Percentiles rank a stretch among this genome's conserved stretches.
These are phyloP conservation scores for Yamadazyma philogaea DNA, from an alignment of 805 yeast species.

Conservation along the genomic window DNA sequence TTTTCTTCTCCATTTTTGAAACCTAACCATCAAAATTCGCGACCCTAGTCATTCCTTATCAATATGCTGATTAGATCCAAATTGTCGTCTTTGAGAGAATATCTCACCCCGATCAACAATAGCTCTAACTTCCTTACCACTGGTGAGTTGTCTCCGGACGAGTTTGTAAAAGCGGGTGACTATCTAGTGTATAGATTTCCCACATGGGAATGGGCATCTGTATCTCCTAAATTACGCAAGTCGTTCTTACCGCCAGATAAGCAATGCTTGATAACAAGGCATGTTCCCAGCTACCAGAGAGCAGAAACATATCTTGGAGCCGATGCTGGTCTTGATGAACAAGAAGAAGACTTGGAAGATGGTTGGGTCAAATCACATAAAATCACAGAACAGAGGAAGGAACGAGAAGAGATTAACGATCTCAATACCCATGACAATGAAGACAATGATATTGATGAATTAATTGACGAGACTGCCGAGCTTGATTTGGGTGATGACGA, in stretches of 20 bases:
- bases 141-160: constrained; percentile 95
- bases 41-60: constrained; percentile 3
- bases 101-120: constrained; percentile 85
- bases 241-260: constrained; percentile 82
- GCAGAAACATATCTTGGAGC: constrained; percentile 54
- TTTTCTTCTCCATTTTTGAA: no score
- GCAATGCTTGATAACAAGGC: constrained; percentile 83
- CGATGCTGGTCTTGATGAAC: constrained; percentile 36
- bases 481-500: constrained; percentile 33
- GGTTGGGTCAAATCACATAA: constrained; percentile 58
- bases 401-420: constrained; percentile 4
- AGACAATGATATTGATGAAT: constrained; percentile 36
- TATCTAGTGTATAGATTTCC: constrained; percentile 89
- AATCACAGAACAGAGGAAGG: constrained; percentile 29
- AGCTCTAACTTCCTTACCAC: constrained; percentile 80
- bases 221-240: constrained; percentile 38
- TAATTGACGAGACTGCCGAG: constrained; percentile 44
- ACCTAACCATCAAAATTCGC: neutral
- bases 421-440: constrained; percentile 36
- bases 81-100: constrained; percentile 82
- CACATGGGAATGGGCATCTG: constrained; percentile 84
- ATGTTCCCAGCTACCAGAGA: constrained; percentile 81
- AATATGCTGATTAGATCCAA: constrained; percentile 58
- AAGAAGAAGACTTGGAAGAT: constrained; percentile 45
- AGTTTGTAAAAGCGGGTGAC: constrained; percentile 92